Evolutionary conservation across 768 basidiomycete species (phyloP).

Genomic region (Crucibulum laeve): DNA sequence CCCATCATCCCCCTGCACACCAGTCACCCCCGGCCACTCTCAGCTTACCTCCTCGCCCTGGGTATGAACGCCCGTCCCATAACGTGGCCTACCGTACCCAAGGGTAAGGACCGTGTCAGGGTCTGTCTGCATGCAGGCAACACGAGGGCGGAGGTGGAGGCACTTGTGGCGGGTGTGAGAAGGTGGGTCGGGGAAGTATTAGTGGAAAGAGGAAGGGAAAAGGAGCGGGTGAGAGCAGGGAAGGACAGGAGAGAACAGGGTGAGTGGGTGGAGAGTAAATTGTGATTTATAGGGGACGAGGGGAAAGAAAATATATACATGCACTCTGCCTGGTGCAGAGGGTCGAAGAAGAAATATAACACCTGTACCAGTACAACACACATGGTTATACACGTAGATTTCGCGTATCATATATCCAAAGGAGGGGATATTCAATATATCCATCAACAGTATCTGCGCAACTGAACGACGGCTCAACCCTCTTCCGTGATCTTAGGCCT

Average conservation of each 20-base stretch:
- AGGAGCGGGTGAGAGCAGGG: not conserved
- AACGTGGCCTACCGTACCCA: constrained; percentile 86
- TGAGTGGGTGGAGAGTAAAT: not conserved
- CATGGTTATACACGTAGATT: too few species aligned
- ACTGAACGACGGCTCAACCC: too few species aligned
- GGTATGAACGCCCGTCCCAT: constrained; percentile 73
- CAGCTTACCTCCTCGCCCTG: constrained; percentile 51
- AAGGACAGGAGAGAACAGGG: not conserved
- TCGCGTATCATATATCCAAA: too few species aligned
- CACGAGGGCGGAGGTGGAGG: constrained; percentile 55
- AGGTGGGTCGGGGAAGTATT: constrained; percentile 41
- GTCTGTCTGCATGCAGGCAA: constrained; percentile 88
- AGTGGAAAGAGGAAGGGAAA: constrained; percentile 9
- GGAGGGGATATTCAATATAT: too few species aligned
- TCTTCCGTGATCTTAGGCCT: too few species aligned
- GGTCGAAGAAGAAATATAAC: too few species aligned
- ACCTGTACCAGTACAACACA: too few species aligned
- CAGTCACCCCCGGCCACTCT: constrained; percentile 68
- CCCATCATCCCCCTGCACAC: constrained; percentile 89
- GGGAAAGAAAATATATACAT: too few species aligned
- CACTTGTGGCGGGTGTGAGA: constrained; percentile 46
- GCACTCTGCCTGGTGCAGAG: too few species aligned
- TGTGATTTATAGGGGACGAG: too few species aligned
- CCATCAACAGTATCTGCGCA: too few species aligned
- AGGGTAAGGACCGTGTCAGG: constrained; percentile 77